Conservation (phyloP, 2,329 filamentous ascomycete genomes). For the Aspergillus fumigatus region DNA sequence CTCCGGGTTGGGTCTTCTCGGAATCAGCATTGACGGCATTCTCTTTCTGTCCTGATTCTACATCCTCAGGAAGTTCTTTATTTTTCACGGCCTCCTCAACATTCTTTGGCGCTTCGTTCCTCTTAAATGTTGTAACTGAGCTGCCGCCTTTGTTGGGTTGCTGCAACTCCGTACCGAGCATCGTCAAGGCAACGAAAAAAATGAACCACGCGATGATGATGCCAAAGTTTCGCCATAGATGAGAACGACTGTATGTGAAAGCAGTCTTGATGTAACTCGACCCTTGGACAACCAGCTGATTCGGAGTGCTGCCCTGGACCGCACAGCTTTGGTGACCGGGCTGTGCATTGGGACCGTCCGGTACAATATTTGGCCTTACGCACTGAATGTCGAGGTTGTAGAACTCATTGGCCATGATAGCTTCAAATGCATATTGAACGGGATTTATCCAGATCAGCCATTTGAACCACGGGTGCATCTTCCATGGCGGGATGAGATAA, state of each 20-base stretch:
- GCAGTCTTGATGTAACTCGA: slow-evolving; percentile 52
- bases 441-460: slow-evolving; percentile 65
- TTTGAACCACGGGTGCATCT: slow-evolving; percentile 61
- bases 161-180: slow-evolving; percentile 72
- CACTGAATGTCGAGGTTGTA: slow-evolving; percentile 54
- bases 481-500: slow-evolving; percentile 57
- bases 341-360: slow-evolving; percentile 44
- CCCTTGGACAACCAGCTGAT: slow-evolving; percentile 50
- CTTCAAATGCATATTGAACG: slow-evolving; percentile 65
- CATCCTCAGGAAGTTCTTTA: slow-evolving; percentile 40
- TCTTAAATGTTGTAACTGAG: slow-evolving; percentile 71
- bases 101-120: slow-evolving; percentile 57
- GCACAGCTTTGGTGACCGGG: slow-evolving; percentile 56
- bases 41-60: slow-evolving; percentile 46
- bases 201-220: slow-evolving; percentile 73
- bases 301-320: slow-evolving; percentile 53
- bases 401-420: slow-evolving; percentile 67
- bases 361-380: slow-evolving; percentile 53
- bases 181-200: slow-evolving; percentile 70
- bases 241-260: slow-evolving; percentile 52
- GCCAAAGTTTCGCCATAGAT: slow-evolving; percentile 70
- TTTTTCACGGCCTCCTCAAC: slow-evolving; percentile 55
- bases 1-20: slow-evolving; percentile 14
- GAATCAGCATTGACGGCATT: slow-evolving; percentile 11
- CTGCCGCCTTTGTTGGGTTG: slow-evolving; percentile 78